Base-by-base conservation (phyloP, 1,284 basidiomycete genomes). In the Termitomyces sp. region DNA sequence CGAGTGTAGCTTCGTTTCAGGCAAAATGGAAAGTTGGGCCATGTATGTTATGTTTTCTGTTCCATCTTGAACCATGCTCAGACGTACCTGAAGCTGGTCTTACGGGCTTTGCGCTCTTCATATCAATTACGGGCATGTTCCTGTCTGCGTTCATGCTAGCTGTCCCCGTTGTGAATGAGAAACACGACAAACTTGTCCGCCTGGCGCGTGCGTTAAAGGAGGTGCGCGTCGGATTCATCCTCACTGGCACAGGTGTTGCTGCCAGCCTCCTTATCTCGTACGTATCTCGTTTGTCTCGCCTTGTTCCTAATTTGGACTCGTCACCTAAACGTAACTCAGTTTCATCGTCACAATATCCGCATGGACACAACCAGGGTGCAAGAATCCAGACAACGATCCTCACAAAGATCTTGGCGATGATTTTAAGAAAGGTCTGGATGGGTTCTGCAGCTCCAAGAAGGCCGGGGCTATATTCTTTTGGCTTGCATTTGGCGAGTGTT, bases 381-480 rank as follows among this genome's bases (percentile, higher is more conserved):
- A 94, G 70, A 77, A 94, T 61, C 68, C 88, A 0, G 73, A 75
- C 48, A 79, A 87, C 10, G 90, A 92, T 62, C 90, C 90, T 1
- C 75, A 90, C 65, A 80, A 76, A 48, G 64, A 70, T 52, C 77
- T 81, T n/a, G 90, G 90, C 8, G 78, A 86, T 48, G 78, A 72
- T 53, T 96, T 87, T 69, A 81, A 80, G 62, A 76, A 77, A 10
- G 90, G 75, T 6, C 74, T 96, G 5, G 68, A 77, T 10, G 82
- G 86, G 1, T 95, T 90, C 88, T 96, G 93, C 70, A 83, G 77
- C 59, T 94, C 93, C 6, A 94, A 95, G 73, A 92, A 92, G 65
- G 92, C 93, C 3, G 89, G 81, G 0, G 82, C 82, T 6, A 81
- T 94, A 52, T 94, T 96, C 70, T 88, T 93, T 67, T 94, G 92